Conservation (phyloP, 140 eudicot species). For the Oenanthe javanica region DNA sequence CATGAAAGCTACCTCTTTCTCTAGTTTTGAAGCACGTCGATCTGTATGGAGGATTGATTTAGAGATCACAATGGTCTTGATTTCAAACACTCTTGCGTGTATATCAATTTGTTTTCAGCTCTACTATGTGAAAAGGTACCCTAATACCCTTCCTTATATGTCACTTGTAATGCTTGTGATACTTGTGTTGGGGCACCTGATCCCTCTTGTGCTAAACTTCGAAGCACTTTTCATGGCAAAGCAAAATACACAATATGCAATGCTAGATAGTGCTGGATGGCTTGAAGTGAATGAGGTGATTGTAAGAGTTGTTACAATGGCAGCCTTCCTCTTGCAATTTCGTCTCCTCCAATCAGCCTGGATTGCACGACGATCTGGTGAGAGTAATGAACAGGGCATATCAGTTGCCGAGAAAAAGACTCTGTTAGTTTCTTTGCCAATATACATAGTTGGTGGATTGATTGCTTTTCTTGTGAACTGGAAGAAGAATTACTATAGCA, state of each 20-base stretch:
- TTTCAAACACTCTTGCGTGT: slow-evolving; percentile 53
- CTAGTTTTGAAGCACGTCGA: slow-evolving; percentile 14
- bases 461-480: slow-evolving; percentile 27
- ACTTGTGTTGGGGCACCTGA: slow-evolving; percentile 55
- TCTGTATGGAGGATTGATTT: slow-evolving; percentile 57
- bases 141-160: slow-evolving; percentile 25
- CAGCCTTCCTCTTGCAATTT: slow-evolving; percentile 44
- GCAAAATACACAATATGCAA: slow-evolving; percentile 15
- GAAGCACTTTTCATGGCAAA: slow-evolving; percentile 37
- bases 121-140: slow-evolving; percentile 34
- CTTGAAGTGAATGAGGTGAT: slow-evolving; percentile 52
- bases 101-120: slow-evolving; percentile 37
- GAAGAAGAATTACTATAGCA: slow-evolving; percentile 21
- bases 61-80: slow-evolving; percentile 55
- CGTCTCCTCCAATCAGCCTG: slow-evolving; percentile 55
- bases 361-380: slow-evolving; percentile 27
- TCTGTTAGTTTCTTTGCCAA: slow-evolving; percentile 21
- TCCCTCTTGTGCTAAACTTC: slow-evolving; percentile 57
- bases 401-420: slow-evolving; percentile 43
- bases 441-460: slow-evolving; percentile 37
- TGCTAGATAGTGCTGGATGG: slow-evolving; percentile 33
- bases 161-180: slow-evolving; percentile 50
- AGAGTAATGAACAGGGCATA: slow-evolving; percentile 10
- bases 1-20: slow-evolving; percentile 17
- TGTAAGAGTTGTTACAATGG: slow-evolving; percentile 47